Percentiles rank a stretch among this genome's conserved stretches.
Evolutionary conservation across 106 monocot genomes (phyloP).

Genomic region (Posidonia australis): DNA sequence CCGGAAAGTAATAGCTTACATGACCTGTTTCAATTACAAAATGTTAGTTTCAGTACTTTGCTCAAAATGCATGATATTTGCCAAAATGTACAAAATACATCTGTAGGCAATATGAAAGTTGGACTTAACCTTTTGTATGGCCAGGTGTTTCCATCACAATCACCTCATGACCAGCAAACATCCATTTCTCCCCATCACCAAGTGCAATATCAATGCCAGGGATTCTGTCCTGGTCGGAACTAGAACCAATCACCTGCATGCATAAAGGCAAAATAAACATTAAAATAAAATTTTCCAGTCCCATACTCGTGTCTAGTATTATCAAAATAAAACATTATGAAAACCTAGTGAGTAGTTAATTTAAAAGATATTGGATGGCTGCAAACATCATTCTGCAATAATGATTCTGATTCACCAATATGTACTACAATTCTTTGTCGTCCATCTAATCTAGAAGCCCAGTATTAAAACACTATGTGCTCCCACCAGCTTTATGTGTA

Average conservation of each 20-base stretch:
- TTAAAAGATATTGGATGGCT: too few relatives aligned
- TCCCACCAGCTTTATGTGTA: too few relatives aligned
- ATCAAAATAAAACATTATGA: too few relatives aligned
- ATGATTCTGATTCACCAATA: too few relatives aligned
- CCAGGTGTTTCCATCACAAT: conserved; percentile 89
- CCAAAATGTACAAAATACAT: neutral
- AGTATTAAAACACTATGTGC: too few relatives aligned
- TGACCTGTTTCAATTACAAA: conserved; percentile 47
- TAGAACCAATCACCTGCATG: conserved; percentile 71
- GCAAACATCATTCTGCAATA: too few relatives aligned
- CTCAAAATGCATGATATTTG: neutral
- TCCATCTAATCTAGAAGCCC: too few relatives aligned
- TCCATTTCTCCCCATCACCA: conserved; percentile 85
- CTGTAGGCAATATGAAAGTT: neutral
- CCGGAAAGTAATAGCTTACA: conserved; percentile 86
- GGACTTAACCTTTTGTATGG: conserved; percentile 58
- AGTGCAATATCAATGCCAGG: conserved; percentile 92
- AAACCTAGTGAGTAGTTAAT: too few relatives aligned
- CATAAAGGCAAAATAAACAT: neutral
- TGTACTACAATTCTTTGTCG: too few relatives aligned
- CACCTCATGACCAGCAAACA: conserved; percentile 91
- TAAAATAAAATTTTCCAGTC: too few relatives aligned
- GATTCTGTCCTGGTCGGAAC: conserved; percentile 72
- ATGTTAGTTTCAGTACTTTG: neutral
- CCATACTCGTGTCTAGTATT: too few relatives aligned